Conservation (phyloP, 345 rosid species). For the Brassica nigra region DNA sequence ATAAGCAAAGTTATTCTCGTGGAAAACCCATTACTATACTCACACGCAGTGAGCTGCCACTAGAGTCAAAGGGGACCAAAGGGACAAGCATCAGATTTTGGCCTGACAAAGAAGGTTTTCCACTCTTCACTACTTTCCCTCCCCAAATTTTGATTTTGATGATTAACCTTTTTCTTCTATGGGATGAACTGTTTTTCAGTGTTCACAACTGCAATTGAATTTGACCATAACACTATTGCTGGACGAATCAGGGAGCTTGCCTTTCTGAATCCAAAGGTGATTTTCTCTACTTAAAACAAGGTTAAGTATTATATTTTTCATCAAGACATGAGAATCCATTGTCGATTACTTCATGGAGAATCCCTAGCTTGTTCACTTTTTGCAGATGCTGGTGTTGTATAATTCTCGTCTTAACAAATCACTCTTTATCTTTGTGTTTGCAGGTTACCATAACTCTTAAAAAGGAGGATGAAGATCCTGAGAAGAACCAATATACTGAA, state of each 20-base stretch:
- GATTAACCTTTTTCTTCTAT: constrained; percentile 18
- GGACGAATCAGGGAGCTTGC: constrained; percentile 97
- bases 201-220: constrained; percentile 82
- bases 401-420: neutral
- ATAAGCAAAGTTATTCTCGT: constrained; percentile 79
- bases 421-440: constrained; percentile 30
- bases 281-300: constrained; percentile 4
- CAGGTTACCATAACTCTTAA: constrained; percentile 76
- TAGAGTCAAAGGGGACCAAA: constrained; percentile 56
- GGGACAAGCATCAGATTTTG: constrained; percentile 90
- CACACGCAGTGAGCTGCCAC: constrained; percentile 53
- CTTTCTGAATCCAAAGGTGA: constrained; percentile 89
- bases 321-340: neutral
- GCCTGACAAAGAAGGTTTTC: constrained; percentile 94
- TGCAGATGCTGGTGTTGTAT: constrained; percentile 14
- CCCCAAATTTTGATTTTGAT: constrained; percentile 21
- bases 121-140: constrained; percentile 13
- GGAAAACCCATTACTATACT: constrained; percentile 78
- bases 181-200: constrained; percentile 49
- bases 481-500: constrained; percentile 62
- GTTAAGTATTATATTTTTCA: neutral
- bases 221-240: constrained; percentile 82
- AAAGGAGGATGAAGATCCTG: constrained; percentile 62
- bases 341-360: constrained; percentile 18
- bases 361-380: constrained; percentile 20